A percentile compares a stretch with the other conserved stretches of the same genome.
phyloP scores from a whole-genome alignment of 2,329 filamentous ascomycete species.

The Colletotrichum gigasporum region DNA sequence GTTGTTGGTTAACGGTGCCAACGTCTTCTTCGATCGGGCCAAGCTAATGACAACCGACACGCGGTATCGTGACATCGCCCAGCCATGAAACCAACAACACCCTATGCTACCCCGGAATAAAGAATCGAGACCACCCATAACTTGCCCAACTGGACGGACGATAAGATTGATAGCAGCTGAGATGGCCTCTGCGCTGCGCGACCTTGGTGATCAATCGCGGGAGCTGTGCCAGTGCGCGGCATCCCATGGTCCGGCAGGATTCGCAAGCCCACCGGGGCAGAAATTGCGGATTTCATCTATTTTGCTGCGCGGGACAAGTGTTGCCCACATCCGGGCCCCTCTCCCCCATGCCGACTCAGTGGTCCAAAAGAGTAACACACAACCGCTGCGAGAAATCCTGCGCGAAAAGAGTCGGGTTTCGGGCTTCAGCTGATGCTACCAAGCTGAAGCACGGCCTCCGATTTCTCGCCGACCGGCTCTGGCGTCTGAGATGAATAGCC shows the following conservation, averaged over 20 bases:
- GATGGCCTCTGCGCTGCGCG: background rate
- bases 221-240: constrained; percentile 2
- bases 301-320: constrained; percentile 6
- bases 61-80: background rate
- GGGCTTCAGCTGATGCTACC: background rate
- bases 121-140: background rate
- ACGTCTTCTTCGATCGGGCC: too few species aligned
- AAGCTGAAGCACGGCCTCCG: background rate
- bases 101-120: background rate
- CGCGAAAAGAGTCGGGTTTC: background rate
- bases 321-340: background rate
- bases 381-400: background rate
- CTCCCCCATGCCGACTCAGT: background rate
- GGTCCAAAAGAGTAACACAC: background rate
- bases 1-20: background rate
- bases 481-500: constrained; percentile 2
- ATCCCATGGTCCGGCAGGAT: background rate
- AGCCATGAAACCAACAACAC: too few species aligned
- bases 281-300: constrained; percentile 5
- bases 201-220: background rate
- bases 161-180: constrained; percentile 8
- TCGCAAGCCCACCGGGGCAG: background rate
- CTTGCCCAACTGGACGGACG: background rate
- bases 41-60: background rate
- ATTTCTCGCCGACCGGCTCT: background rate